Conservation (phyloP, 164 flowering plant genomes). For the Liriodendron chinense region DNA sequence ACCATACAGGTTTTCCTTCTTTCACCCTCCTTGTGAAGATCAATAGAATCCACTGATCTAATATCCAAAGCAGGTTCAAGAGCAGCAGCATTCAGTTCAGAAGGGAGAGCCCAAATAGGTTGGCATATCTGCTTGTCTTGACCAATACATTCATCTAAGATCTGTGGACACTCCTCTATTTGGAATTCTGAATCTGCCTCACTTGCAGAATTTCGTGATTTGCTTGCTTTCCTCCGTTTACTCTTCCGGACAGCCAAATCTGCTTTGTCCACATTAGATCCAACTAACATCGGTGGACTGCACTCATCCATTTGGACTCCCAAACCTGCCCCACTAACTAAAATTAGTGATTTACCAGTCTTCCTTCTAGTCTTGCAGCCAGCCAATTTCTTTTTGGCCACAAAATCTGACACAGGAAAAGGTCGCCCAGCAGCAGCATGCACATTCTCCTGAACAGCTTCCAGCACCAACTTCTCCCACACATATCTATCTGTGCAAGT, state of each 20-base stretch:
- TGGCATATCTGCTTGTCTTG: neutral
- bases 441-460: constrained; percentile 15
- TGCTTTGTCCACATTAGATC: constrained; percentile 25
- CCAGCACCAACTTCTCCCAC: constrained; percentile 40
- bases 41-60: neutral
- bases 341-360: neutral
- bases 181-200: constrained; percentile 4
- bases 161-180: neutral
- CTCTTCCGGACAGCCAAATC: constrained; percentile 54
- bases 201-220: neutral
- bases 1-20: neutral
- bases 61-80: neutral
- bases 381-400: neutral
- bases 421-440: neutral
- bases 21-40: neutral
- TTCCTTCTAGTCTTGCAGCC: neutral
- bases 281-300: neutral
- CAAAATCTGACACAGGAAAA: too few relatives aligned
- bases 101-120: neutral
- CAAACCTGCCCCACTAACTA: neutral
- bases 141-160: neutral
- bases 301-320: neutral
- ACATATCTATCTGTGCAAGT: constrained; percentile 26
- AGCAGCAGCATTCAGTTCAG: neutral
- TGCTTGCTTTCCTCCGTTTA: constrained; percentile 21